Base-by-base conservation (phyloP, 2,329 filamentous ascomycete genomes). In the Capronia americana region DNA sequence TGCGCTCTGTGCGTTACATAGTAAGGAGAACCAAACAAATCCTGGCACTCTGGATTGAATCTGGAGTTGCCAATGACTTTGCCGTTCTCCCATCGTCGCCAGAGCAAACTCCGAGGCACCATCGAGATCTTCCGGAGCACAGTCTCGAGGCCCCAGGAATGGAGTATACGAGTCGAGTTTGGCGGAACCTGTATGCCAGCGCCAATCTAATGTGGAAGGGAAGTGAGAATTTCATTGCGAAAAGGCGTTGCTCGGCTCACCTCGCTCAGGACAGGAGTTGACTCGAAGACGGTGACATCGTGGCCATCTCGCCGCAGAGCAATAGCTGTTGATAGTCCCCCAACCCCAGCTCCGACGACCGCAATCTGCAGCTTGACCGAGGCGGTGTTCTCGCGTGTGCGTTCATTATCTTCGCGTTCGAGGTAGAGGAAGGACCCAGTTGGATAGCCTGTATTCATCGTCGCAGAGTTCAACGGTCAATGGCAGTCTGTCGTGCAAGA, bases 341-440 rank as follows among this genome's bases (percentile, higher is more conserved):
- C 73, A 56, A 76, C 74, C 0, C 74, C 74, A 3, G 74, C 75
- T 1, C 74, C 75, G n/a, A 76, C 65, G 3, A 76, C 63, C 8
- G 34, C 57, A 26, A 65, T 59, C 34, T 51, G 26, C n/a, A 58
- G 38, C 53, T 32, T 55, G 53, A 28, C 34, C 51, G 20, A 58
- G 8, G 32, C 3, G 41, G 34, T 7, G 20, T 17, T 24, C 23
- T 20, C 30, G 30, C 32, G 7, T 17, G n/a, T 23, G 12, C 38
- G 3, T 2, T 38, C 30, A 20, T 38, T n/a, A n/a, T 30, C 20
- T 7, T 53, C 46, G 30, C 10, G 44, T 10, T 48, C 10, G n/a
- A 61, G 46, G 46, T 50, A 61, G 44, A 51, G 30, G 28, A 50
- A 53, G 23, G 57, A 48, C 20, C 57, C 57, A 4, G 57, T 53